phyloP scores from a whole-genome alignment of 78 protist species.

The Acrasis kona region DNA sequence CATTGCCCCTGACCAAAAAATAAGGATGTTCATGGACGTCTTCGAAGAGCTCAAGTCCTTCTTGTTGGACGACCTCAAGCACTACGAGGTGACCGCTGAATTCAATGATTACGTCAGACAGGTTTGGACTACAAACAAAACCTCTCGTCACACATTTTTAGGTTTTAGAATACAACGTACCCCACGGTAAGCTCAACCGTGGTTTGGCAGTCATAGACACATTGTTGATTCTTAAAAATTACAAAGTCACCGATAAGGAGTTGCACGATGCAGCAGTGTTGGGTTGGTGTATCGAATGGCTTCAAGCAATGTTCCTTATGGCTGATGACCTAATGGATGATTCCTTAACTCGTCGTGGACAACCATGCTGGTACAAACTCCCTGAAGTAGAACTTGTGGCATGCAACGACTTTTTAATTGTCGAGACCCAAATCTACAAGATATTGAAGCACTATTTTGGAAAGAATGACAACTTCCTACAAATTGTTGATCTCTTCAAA shows the following conservation, averaged over 20 bases:
- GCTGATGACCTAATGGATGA: constrained; percentile 97
- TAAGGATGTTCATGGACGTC: no score
- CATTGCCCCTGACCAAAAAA: no score
- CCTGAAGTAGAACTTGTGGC: constrained; percentile 72
- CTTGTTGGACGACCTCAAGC: no score
- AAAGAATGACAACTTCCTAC: constrained; percentile 39
- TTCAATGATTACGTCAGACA: no score
- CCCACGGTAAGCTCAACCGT: constrained; percentile 78
- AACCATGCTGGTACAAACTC: constrained; percentile 83
- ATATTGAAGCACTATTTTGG: constrained; percentile 68
- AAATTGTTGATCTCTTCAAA: constrained; percentile 70
- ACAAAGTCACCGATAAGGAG: constrained; percentile 25
- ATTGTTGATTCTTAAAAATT: constrained; percentile 22
- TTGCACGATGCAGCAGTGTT: constrained; percentile 40
- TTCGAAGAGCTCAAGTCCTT: no score
- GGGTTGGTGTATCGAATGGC: constrained; percentile 89
- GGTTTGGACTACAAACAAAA: no score
- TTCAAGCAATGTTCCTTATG: constrained; percentile 91
- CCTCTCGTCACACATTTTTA: no score
- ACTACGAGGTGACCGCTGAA: no score
- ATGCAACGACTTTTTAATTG: constrained; percentile 81
- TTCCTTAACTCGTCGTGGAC: constrained; percentile 84
- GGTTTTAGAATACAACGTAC: constrained; percentile 35
- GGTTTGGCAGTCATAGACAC: constrained; percentile 66
- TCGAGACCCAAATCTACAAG: constrained; percentile 68